Evolutionary conservation across 371 early-diverging fungal species (phyloP), one percentile per base, ranked within the genome.

Genomic region (Mucor piriformis): DNA sequence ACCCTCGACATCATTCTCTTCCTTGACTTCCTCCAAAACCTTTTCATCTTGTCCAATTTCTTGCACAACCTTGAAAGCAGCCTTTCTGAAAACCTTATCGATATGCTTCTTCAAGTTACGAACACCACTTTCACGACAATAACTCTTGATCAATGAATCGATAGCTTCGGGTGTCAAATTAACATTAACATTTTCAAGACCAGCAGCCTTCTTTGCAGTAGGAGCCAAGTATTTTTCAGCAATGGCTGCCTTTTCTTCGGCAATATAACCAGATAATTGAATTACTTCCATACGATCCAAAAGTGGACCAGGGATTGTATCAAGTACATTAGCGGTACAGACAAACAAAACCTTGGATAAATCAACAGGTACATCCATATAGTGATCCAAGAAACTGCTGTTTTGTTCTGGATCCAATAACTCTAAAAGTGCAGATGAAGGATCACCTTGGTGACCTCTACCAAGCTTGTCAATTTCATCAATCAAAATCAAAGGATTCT

Each of bases 381-480:
- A 98, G 70, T 98, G 97, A 76, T 98, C 99, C 67, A 97, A 82
- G 81, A 98, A 98, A 12, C 94, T 88, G 56, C 76, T 81, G 70
- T 98, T 97, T 72, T 98, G 98, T 66, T 97, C 97, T 7, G 98
- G 98, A 63, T 98, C 99, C 29, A 98, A 82, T 29, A 97, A 74
- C 75, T 98, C 99, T 18, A 98, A 78, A 47, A 98, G 86, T 3
- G 97, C 98, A 12, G 95, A 95, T 0, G 97, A 93, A 0, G 98
- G 97, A 63, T 98, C 97, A 40, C 98, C 98, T 70, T 95, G 96
- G 62, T 94, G 91, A 8, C 96, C 96, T 34, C 93, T 86, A n/a
- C 97, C 96, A 27, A 98, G 83, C 83, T 97, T 98, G 78, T 97
- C 99, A 29, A 98, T 87, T 78, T 98, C 99, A 77, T 98, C 99